These are phyloP conservation scores for Rhizopogon vinicolor DNA, from an alignment of 768 basidiomycete species.

Conservation along the genomic window DNA sequence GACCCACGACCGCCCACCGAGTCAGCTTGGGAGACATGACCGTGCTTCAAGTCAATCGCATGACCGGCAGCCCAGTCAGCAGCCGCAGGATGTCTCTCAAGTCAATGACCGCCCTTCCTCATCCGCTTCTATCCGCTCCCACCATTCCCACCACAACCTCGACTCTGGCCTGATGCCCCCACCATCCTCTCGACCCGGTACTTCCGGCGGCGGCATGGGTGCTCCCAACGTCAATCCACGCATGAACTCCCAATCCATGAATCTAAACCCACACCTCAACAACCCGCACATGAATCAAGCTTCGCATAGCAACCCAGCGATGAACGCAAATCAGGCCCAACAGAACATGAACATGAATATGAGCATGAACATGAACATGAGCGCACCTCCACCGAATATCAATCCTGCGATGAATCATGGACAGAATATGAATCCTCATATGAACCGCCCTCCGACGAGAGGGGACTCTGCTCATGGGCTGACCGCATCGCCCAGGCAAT, in stretches of 20 bases:
- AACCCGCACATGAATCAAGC: conserved; percentile 15
- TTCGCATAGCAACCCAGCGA: conserved; percentile 14
- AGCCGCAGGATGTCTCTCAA: neutral
- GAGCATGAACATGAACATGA: conserved; percentile 7
- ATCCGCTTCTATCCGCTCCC: conserved; percentile 23
- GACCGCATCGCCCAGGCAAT: conserved; percentile 22
- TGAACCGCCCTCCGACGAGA: conserved; percentile 25
- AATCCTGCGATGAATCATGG: conserved; percentile 7
- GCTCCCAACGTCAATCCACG: conserved; percentile 11
- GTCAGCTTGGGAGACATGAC: conserved; percentile 19
- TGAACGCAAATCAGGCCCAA: conserved; percentile 9
- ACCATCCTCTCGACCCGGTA: conserved; percentile 20
- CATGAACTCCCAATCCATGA: conserved; percentile 20
- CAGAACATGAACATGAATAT: conserved; percentile 9
- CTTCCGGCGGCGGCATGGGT: conserved; percentile 15
- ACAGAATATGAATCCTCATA: neutral
- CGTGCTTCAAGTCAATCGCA: conserved; percentile 18
- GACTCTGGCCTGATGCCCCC: conserved; percentile 20
- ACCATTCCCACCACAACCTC: conserved; percentile 19
- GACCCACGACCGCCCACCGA: conserved; percentile 20
- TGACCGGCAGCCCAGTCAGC: conserved; percentile 11
- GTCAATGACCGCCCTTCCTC: conserved; percentile 21
- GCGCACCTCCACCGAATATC: conserved; percentile 8
- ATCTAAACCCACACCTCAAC: conserved; percentile 17
- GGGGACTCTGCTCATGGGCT: conserved; percentile 24